Evolutionary conservation across 176 grass and related monocot species (phyloP), one percentile per base, ranked within the genome.

Genomic region (Oryza coarctata): DNA sequence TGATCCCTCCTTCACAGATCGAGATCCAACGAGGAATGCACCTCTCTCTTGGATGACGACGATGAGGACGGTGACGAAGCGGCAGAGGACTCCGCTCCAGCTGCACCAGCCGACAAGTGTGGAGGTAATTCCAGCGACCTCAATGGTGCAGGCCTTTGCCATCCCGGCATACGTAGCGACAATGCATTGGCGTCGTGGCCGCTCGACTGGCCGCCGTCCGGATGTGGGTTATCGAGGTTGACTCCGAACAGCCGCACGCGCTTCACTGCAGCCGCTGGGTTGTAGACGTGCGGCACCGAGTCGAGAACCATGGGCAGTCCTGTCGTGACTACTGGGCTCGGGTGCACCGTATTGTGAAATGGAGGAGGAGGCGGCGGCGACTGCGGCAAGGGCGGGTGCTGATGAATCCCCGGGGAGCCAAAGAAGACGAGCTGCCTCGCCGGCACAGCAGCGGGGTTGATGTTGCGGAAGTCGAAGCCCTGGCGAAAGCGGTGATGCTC

Each of bases 161-260:
- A 87, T 68, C 86, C 81, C 38, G 77, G 85, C 89, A 90, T 89
- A 73, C 79, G 72, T 41, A 93, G 84, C 30, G 91, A 91, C 72
- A 90, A 70, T 45, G 86, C 74, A 49, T 87, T 82, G 60, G 76
- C 9, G 25, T 87, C 75, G 11, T 89, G 72, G 47, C 55, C n/a
- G 55, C 80, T 86, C 61, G 86, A 78, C 69, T 83, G 64, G 33
- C 50, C 61, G 71, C 26, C 5, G 82, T 84, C 77, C 3, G 26
- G 87, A 5, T 95, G 80, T 0, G 89, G 89, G 76, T 77, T 89
- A 77, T 99, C 93, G 76, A 99, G 89, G 84, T 99, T 91, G 63
- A 99, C 97, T 62, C 97, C 97, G 79, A 99, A 99, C 7, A 99
- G 82, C 30, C 97, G 83, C 71, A 99, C 80, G n/a, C 97, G 91